Base-by-base conservation (phyloP, 2,329 filamentous ascomycete species). In the Aschersonia sp. region DNA sequence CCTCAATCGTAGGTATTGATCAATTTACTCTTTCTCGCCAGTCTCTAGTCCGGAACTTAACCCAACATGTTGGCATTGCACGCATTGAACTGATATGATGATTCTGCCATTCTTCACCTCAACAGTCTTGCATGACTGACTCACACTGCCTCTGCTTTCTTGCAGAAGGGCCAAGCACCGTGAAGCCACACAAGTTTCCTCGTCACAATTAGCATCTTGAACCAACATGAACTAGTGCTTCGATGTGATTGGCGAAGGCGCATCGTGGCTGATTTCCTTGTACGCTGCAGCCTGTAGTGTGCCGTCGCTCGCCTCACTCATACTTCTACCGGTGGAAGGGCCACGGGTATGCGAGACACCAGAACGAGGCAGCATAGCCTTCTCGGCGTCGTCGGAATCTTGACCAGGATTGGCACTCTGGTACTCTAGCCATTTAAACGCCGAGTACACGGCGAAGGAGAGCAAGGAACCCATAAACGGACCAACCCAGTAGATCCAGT, bases 401-500 rank as follows among this genome's bases (percentile, higher is more conserved):
- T 74, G 72, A 6, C 67, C 69, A 0, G 68, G 68, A 54, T 76
- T 74, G 48, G 66, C 66, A 10, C 64, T 70, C 53, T 70, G 62
- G 56, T 76, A 78, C 47, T 76, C 67, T 32, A 77, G 61, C 32
- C 62, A 57, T 56, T 74, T 74, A 47, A 79, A 61, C 4, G 73
- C 51, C 49, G 65, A 66, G 60, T 76, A 79, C 22, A 74, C 64
- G 6, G 50, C 61, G n/a, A 63, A 68, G 1, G 74, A 73, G 11
- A 78, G 56, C 5, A 72, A 45, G 1, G 69, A 55, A 0, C 76
- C 76, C 45, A 74, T 59, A 8, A 68, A 58, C 1, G 76, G 75
- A 0, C 73, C 75, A 9, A 77, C 53, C 68, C 71, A 75, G 61
- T 73, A 76, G 54, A 75, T 74, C 72, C 72, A 76, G 47, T 72